Conservation (phyloP, 345 rosid species). For the Eucalyptus paniculata region DNA sequence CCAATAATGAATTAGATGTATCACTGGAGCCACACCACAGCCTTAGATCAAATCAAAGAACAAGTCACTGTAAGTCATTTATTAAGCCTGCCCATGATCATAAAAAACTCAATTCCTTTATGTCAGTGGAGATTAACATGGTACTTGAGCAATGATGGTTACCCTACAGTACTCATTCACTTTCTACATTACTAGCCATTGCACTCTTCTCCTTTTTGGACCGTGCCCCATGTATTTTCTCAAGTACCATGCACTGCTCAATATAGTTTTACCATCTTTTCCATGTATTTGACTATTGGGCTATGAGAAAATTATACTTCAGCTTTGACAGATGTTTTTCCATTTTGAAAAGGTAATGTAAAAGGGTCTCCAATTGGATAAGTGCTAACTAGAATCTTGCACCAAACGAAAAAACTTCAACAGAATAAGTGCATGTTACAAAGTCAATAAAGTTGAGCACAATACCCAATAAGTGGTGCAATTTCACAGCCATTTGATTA, state of each 20-base stretch:
- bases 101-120: neutral
- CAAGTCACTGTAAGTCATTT: neutral
- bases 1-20: neutral
- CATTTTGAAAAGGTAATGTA: neutral
- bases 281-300: neutral
- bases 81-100: neutral
- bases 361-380: neutral
- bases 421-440: neutral
- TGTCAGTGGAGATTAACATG: neutral
- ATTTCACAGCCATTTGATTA: slow-evolving; percentile 54
- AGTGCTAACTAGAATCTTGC: neutral
- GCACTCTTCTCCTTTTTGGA: neutral
- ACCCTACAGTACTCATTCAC: neutral
- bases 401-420: neutral
- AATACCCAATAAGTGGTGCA: slow-evolving; percentile 75
- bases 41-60: neutral
- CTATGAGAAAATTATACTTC: neutral
- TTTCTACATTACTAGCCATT: neutral
- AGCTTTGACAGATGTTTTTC: neutral
- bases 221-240: neutral
- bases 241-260: neutral
- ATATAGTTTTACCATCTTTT: neutral
- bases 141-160: neutral
- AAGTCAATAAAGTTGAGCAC: neutral
- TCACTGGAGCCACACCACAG: neutral